Evolutionary conservation across 2,329 filamentous ascomycete species (phyloP), one percentile per base, ranked within the genome.

Genomic region (Calonectria pauciramosa): DNA sequence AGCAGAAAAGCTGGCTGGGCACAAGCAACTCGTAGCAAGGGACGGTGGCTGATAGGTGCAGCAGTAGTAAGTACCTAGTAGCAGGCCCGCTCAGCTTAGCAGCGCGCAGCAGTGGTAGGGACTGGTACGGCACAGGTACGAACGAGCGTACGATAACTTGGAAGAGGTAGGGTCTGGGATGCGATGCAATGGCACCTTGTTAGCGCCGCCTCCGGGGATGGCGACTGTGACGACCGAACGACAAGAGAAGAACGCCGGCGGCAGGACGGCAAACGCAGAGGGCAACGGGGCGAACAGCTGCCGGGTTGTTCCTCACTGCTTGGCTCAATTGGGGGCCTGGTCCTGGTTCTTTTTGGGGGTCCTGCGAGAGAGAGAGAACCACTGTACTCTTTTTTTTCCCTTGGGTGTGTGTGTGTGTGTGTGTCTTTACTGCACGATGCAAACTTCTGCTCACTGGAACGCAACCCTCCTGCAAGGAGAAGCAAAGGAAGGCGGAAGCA

Each of bases 11-110:
- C 68, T 72, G 70, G 72, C 68, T 38, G 75, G 74, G 73, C 68
- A 68, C 70, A 66, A 66, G 68, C 51, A 66, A 72, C 68, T 72
- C 64, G 38, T 63, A 67, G 52, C 36, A 70, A 74, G 64, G 63
- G 64, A 70, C 51, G 71, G 59, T 60, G 66, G 71, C 71, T 73
- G 71, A 73, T 73, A 70, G 71, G 71, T 59, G 71, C 71, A 73
- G 71, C 59, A 65, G 41, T 44, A 44, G 41, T 44, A 44, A 18
- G 71, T 32, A 32, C 30, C 30, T 32, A 32, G 30, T 60, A 69
- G 59, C 64, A 73, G 67, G 66, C 71, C 71, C 71, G 66, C 71
- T 68, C 65, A 69, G 54, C 67, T 65, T 49, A 73, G 64, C 59
- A 69, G 66, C 36, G 56, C 16, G 56, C 56, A 41, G 56, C 56